Evolutionary conservation across 768 basidiomycete genomes (phyloP), one percentile per base, ranked within the genome.

Genomic region (Cystobasidiopsis lactophilus): DNA sequence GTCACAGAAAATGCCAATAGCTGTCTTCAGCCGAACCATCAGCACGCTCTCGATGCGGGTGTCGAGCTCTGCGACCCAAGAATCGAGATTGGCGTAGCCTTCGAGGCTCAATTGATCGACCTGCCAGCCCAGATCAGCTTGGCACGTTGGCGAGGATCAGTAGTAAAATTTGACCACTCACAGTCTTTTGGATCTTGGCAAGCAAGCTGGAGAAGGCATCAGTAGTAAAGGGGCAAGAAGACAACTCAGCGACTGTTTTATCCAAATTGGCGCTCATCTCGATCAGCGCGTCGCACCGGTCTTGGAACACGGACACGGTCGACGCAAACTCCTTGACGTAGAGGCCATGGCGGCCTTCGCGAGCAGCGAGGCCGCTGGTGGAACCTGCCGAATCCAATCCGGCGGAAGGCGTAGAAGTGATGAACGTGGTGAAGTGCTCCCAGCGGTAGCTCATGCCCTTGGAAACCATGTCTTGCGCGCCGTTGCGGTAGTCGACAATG

Each of bases 361-460:
- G 72, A 13, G 77, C 79, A 59, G 86, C 84, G n/a, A 77, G 71
- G 57, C 61, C 19, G 63, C 50, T 51, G 14, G 60, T 0, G 80
- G 71, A 5, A 81, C 74, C 63, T 79, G 84, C 54, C 85, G 73
- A 16, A 19, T 3, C 31, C 40, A 18, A 44, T n/a, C n/a, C n/a
- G 16, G 29, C 37, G 18, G 43, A 53, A 39, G 27, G 41, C 29
- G 27, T 26, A 24, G 58, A 51, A 3, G 80, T 75, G 59, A 91
- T 88, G 64, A 85, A 96, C 51, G 88, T 82, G 63, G 83, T 91
- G 61, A 95, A 88, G 67, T 85, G 75, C 65, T 96, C 93, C 93
- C 93, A 98, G 24, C 83, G 79, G 52, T 91, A 83, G 61, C 75
- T 76, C 81, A 98, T 91, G 26, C 91, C 89, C 71, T 79, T 79